Base-by-base conservation (phyloP, 2,329 filamentous ascomycete species). In the Magnaporthiopsis poae region DNA sequence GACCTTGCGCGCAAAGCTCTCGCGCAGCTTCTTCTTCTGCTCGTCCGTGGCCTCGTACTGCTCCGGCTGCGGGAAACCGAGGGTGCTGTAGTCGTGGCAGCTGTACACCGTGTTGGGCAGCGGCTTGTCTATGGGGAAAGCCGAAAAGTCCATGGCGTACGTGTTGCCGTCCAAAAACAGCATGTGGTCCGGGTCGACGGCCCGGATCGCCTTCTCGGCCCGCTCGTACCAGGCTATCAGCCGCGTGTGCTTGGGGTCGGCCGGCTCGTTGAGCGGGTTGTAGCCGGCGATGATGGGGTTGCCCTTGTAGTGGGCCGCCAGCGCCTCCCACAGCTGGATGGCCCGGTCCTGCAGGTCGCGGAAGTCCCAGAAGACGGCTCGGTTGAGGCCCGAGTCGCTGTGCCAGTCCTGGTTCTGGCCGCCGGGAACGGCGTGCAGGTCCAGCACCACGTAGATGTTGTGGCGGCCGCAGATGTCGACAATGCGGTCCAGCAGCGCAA, bases 21-120 rank as follows among this genome's bases (percentile, higher is more conserved):
- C 67, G 63, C 72, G 71, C 7, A 83, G 73, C 7, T 72, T 72
- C 8, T 71, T 69, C 39, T 78, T 77, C 68, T 83, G 80, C 35
- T 77, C 76, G 0, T 64, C 62, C 7, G 68, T 71, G 35, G 70
- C 8, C 0, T 70, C 72, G 68, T 80, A 83, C 1, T 68, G 72
- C 39, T 78, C 75, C n/a, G 68, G 67, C 1, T 63, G 33, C 15
- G 77, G 83, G 68, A 86, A 85, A 0, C 83, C 84, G 71, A 81
- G 80, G 68, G 76, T 72, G 59, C 77, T 78, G 69, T 86, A 86
- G 69, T 86, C 83, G 69, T 86, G 83, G 61, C 82, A 76, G 5
- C 80, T 77, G 70, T 85, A 85, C 0, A 83, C 83, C 1, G 77
- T 74, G 68, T 82, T 82, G 0, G 81, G 80, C 0, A 84, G 73